phyloP scores from a whole-genome alignment of 2,329 filamentous ascomycete genomes.

The Plectosphaerella plurivora region DNA sequence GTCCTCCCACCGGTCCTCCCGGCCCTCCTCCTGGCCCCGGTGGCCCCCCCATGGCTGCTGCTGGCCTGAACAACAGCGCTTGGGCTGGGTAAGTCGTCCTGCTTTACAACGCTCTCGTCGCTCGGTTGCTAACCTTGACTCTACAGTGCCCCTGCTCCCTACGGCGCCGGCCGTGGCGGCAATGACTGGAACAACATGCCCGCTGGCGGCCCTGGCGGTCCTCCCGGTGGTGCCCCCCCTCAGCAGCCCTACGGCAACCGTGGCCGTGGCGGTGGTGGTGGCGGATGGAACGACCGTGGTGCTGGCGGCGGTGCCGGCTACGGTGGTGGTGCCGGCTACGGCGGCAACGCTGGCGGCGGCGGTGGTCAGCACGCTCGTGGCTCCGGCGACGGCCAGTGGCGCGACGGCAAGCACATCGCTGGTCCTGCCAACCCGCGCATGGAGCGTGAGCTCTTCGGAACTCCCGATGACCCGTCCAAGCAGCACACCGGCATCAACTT shows the following conservation, averaged over 20 bases:
- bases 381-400: conserved; percentile 94
- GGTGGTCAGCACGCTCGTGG: conserved; percentile 60
- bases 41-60: conserved; percentile 18
- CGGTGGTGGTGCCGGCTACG: conserved; percentile 31
- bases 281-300: conserved; percentile 23
- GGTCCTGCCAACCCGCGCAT: conserved; percentile 83
- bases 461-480: conserved; percentile 86
- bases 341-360: conserved; percentile 44
- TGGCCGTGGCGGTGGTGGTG: conserved; percentile 27
- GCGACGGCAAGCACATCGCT: conserved; percentile 91
- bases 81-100: conserved; percentile 45
- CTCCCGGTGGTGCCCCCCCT: conserved; percentile 16
- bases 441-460: conserved; percentile 94
- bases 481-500: conserved; percentile 99
- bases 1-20: not conserved
- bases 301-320: conserved; percentile 24
- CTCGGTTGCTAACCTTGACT: not conserved
- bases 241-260: conserved; percentile 22
- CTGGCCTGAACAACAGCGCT: conserved; percentile 45
- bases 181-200: conserved; percentile 13
- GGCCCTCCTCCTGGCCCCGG: conserved; percentile 36
- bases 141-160: conserved; percentile 27
- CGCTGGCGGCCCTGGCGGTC: conserved; percentile 21
- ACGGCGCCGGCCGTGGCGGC: conserved; percentile 13
- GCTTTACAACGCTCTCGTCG: not conserved